These are phyloP conservation scores for Puya raimondii DNA, from an alignment of 176 grass and related monocot species.

Conservation along the genomic window DNA sequence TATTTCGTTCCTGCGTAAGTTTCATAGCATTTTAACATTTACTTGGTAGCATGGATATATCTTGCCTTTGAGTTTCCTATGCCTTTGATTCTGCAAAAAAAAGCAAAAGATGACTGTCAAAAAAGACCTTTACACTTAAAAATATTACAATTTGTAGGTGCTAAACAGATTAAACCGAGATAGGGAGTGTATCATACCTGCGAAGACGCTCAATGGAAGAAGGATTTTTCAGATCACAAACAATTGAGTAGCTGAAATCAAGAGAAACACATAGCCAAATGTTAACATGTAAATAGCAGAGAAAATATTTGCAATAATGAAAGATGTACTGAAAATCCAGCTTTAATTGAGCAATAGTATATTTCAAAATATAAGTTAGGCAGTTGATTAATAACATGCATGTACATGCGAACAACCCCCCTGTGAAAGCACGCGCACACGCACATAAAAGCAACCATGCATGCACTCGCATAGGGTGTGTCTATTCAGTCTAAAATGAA, in stretches of 20 bases:
- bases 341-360: background rate
- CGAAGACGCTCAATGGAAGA: conserved; percentile 73
- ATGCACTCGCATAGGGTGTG: too few species aligned
- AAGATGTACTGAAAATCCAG: background rate
- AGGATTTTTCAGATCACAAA: conserved; percentile 72
- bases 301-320: background rate
- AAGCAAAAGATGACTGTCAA: conserved; percentile 15
- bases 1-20: conserved; percentile 1
- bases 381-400: background rate
- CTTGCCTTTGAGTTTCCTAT: conserved; percentile 76
- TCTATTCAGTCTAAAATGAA: too few species aligned
- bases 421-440: too few species aligned
- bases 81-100: conserved; percentile 64
- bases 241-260: conserved; percentile 64
- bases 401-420: background rate
- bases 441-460: too few species aligned
- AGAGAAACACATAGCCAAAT: conserved; percentile 2
- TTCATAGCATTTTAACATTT: conserved; percentile 15
- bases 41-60: background rate
- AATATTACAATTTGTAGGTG: background rate
- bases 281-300: background rate
- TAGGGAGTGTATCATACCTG: conserved; percentile 30
- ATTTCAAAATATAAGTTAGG: background rate
- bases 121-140: background rate
- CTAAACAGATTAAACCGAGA: conserved; percentile 10